Conservation (phyloP, 371 early-diverging fungal species). For the Mortierella sp. region DNA sequence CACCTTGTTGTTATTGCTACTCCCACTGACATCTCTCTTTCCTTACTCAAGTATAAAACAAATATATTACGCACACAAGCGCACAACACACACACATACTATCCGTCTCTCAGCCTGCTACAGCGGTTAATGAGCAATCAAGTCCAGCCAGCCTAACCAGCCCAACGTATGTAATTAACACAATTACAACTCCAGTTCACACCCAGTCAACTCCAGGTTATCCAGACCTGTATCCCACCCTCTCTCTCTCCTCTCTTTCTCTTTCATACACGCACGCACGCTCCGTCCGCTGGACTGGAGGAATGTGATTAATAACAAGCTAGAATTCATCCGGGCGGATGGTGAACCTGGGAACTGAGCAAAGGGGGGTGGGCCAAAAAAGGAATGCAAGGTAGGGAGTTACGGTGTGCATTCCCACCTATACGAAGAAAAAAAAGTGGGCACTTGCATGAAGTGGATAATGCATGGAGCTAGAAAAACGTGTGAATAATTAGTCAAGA, state of each 20-base stretch:
- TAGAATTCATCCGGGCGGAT: slow-evolving; percentile 4
- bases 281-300: background rate
- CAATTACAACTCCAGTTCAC: too few species aligned
- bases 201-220: too few species aligned
- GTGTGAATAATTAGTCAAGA: background rate
- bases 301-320: background rate
- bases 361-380: background rate
- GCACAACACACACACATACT: too few species aligned
- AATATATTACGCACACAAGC: too few species aligned
- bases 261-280: background rate
- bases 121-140: too few species aligned
- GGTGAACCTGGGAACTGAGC: background rate
- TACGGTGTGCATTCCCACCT: background rate
- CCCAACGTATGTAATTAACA: too few species aligned
- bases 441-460: background rate
- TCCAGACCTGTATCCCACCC: background rate
- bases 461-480: background rate
- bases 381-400: background rate
- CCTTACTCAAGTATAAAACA: background rate
- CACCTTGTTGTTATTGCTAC: background rate
- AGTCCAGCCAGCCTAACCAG: too few species aligned
- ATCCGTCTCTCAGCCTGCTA: too few species aligned
- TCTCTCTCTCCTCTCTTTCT: background rate
- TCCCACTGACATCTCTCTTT: background rate
- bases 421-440: background rate